These are phyloP conservation scores for Carex sylvatica DNA, from an alignment of 202 grass and related monocot genomes.

Conservation along the genomic window DNA sequence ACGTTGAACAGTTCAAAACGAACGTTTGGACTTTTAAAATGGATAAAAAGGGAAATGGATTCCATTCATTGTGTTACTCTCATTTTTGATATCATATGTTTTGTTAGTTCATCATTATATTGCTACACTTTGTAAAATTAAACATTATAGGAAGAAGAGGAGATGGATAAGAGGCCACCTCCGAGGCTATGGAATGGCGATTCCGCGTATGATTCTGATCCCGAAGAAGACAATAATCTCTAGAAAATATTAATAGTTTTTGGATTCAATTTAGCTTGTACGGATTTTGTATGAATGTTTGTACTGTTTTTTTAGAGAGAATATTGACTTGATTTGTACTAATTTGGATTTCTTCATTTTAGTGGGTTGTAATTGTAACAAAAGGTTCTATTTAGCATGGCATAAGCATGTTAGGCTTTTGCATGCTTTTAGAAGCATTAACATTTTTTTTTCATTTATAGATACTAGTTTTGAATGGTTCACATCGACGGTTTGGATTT, in stretches of 20 bases:
- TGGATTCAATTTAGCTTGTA: constrained; percentile 1
- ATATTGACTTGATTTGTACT: not conserved
- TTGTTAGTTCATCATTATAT: not conserved
- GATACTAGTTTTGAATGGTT: too few relatives aligned
- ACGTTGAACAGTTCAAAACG: too few relatives aligned
- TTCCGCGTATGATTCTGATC: constrained; percentile 70
- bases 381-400: not conserved
- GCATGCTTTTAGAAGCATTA: not conserved
- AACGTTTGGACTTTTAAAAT: too few relatives aligned
- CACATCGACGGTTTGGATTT: too few relatives aligned
- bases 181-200: constrained; percentile 75
- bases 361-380: not conserved
- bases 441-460: too few relatives aligned
- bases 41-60: not conserved
- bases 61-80: not conserved
- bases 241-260: constrained; percentile 5
- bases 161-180: constrained; percentile 63
- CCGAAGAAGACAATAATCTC: constrained; percentile 49
- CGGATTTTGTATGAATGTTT: not conserved
- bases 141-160: constrained; percentile 62
- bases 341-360: not conserved
- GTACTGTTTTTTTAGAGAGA: not conserved
- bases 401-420: not conserved
- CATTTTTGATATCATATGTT: not conserved
- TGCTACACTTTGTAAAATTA: not conserved